Percentiles rank a stretch among this genome's conserved stretches.
phyloP scores from a whole-genome alignment of 1,284 basidiomycete species.

The Ceratobasidium sp. region DNA sequence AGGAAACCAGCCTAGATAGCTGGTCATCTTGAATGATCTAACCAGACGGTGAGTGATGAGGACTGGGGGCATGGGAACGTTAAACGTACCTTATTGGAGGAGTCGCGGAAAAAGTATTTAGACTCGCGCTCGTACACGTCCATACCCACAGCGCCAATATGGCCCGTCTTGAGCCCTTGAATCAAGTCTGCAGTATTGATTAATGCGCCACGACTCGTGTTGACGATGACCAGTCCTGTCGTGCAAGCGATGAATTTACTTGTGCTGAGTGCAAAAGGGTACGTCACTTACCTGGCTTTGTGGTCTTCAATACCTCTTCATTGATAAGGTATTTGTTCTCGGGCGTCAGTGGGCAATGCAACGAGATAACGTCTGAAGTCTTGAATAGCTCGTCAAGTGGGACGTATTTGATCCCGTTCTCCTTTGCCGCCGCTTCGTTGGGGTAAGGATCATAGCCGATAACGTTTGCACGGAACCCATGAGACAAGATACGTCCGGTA shows the following conservation, averaged over 20 bases:
- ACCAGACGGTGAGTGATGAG: no score
- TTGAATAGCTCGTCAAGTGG: constrained; percentile 54
- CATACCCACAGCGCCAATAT: constrained; percentile 44
- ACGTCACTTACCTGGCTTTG: constrained; percentile 51
- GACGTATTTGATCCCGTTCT: constrained; percentile 53
- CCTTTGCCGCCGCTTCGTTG: constrained; percentile 46
- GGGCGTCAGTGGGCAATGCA: constrained; percentile 50
- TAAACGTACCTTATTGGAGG: constrained; percentile 39
- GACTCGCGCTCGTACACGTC: constrained; percentile 46
- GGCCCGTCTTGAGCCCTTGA: constrained; percentile 42
- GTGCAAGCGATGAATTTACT: neutral
- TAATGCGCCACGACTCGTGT: constrained; percentile 53
- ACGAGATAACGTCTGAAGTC: constrained; percentile 54
- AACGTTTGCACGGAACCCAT: constrained; percentile 53
- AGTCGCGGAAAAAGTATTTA: constrained; percentile 45
- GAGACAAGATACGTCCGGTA: constrained; percentile 42
- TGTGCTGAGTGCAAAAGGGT: neutral
- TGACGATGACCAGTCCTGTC: constrained; percentile 46
- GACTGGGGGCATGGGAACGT: no score
- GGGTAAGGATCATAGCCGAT: constrained; percentile 57
- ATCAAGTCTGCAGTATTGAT: constrained; percentile 45
- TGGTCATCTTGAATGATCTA: constrained; percentile 45
- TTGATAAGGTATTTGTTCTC: constrained; percentile 55
- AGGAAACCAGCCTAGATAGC: constrained; percentile 44
- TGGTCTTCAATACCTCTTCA: constrained; percentile 53